Conservation (phyloP, 352 stramenopile species). For the Sclerospora graminicola region DNA sequence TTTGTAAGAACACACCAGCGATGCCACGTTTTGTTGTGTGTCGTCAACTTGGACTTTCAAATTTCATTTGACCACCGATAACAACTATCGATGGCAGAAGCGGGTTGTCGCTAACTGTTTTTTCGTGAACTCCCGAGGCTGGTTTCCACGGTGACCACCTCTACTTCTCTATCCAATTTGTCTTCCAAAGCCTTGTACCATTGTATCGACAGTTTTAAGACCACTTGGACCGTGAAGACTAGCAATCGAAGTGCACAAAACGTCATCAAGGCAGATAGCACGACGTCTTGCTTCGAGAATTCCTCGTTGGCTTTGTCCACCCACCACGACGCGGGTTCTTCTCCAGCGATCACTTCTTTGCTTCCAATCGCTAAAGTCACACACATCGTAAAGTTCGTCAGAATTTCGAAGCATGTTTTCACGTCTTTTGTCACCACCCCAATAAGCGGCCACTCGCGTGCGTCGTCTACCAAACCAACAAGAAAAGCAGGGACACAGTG, state of each 20-base stretch:
- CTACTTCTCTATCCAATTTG: slow-evolving; percentile 1
- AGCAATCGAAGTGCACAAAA: slow-evolving; percentile 24
- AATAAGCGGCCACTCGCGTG: too few relatives aligned
- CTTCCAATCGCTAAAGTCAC: slow-evolving; percentile 9
- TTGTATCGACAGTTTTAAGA: too few relatives aligned
- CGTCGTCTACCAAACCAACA: slow-evolving; percentile 22
- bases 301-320: slow-evolving; percentile 22
- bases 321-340: slow-evolving; percentile 23
- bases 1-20: slow-evolving; percentile 9
- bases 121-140: slow-evolving; percentile 7
- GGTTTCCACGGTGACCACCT: not conserved
- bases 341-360: not conserved
- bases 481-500: too few relatives aligned
- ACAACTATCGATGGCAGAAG: slow-evolving; percentile 33
- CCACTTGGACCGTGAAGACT: too few relatives aligned
- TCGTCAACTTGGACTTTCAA: slow-evolving; percentile 15
- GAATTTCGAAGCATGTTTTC: too few relatives aligned
- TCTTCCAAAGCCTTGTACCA: not conserved
- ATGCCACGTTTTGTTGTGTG: slow-evolving; percentile 27
- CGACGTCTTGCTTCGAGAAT: slow-evolving; percentile 31
- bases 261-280: slow-evolving; percentile 29
- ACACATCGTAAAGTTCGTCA: too few relatives aligned
- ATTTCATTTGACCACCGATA: slow-evolving; percentile 32
- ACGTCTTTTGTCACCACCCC: too few relatives aligned
- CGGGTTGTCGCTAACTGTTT: slow-evolving; percentile 20